phyloP scores from a whole-genome alignment of 2,329 filamentous ascomycete species.

The Cladosporium sp. region DNA sequence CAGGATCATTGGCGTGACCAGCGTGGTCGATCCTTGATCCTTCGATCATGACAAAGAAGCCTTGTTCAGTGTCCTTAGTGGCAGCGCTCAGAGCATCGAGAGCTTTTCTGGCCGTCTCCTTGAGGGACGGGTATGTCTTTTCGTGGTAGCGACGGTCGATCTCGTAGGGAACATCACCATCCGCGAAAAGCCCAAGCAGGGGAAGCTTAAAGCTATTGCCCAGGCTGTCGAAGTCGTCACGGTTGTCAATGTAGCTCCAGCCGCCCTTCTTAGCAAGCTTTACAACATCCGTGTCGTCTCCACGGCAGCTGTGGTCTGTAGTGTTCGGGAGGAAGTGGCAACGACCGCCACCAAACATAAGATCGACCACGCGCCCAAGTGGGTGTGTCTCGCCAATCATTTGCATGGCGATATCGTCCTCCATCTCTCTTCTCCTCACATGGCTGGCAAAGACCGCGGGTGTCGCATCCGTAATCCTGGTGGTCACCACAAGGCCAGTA shows the following conservation, averaged over 20 bases:
- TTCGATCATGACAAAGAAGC: conserved; percentile 99
- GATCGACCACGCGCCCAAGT: conserved; percentile 81
- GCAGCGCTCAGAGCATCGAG: conserved; percentile 76
- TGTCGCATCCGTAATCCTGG: conserved; percentile 91
- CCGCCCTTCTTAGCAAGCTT: conserved; percentile 69
- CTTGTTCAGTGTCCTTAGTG: conserved; percentile 79
- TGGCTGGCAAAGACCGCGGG: conserved; percentile 94
- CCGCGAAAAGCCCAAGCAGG: conserved; percentile 80
- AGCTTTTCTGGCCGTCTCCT: conserved; percentile 86
- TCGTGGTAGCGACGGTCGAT: conserved; percentile 80
- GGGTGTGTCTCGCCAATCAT: conserved; percentile 80
- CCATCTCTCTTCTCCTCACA: conserved; percentile 74
- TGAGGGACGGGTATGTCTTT: conserved; percentile 80
- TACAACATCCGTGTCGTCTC: conserved; percentile 74
- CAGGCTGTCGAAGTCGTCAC: conserved; percentile 70
- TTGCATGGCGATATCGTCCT: conserved; percentile 89
- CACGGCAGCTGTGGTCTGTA: conserved; percentile 76
- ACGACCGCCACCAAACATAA: conserved; percentile 89
- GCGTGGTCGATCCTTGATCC: conserved; percentile 95
- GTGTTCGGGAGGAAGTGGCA: conserved; percentile 90
- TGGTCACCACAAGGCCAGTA: conserved; percentile 93
- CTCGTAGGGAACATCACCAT: conserved; percentile 84
- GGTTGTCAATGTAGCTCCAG: conserved; percentile 74
- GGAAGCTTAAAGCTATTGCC: conserved; percentile 73
- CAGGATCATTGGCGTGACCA: conserved; percentile 62